Evolutionary conservation across 768 basidiomycete species (phyloP).

Genomic region (Xerocomus potaroensis): DNA sequence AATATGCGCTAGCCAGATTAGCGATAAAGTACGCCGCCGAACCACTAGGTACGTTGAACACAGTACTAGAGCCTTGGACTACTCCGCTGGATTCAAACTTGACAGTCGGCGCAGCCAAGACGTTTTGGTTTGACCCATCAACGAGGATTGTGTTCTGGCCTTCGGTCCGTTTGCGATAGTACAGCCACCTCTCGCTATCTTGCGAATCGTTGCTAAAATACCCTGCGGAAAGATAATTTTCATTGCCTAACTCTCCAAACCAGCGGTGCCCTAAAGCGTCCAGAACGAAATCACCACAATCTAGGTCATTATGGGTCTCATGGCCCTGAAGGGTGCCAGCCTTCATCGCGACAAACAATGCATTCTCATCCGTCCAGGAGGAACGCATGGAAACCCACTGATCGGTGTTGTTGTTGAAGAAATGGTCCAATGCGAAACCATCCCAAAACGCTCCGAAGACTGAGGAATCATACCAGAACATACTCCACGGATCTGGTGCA

Average conservation of each 20-base stretch:
- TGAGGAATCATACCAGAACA: conserved; percentile 92
- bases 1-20: conserved; percentile 76
- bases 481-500: conserved; percentile 77
- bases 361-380: conserved; percentile 85
- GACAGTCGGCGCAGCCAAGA: conserved; percentile 56
- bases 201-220: conserved; percentile 82
- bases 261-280: conserved; percentile 92
- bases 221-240: conserved; percentile 66
- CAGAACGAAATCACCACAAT: conserved; percentile 91
- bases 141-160: conserved; percentile 95
- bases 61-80: conserved; percentile 82
- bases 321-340: conserved; percentile 76
- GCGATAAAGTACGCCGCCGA: conserved; percentile 83
- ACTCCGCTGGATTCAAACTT: conserved; percentile 54
- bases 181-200: conserved; percentile 71
- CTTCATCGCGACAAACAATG: conserved; percentile 85
- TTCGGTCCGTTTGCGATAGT: conserved; percentile 95
- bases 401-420: conserved; percentile 67
- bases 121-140: conserved; percentile 73
- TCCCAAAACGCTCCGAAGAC: conserved; percentile 92
- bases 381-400: conserved; percentile 92
- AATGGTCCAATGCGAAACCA: conserved; percentile 71
- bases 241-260: conserved; percentile 93
- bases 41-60: conserved; percentile 51
- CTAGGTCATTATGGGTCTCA: conserved; percentile 94